Evolutionary conservation across 768 basidiomycete species (phyloP).

Genomic region (Psilocybe sp.): DNA sequence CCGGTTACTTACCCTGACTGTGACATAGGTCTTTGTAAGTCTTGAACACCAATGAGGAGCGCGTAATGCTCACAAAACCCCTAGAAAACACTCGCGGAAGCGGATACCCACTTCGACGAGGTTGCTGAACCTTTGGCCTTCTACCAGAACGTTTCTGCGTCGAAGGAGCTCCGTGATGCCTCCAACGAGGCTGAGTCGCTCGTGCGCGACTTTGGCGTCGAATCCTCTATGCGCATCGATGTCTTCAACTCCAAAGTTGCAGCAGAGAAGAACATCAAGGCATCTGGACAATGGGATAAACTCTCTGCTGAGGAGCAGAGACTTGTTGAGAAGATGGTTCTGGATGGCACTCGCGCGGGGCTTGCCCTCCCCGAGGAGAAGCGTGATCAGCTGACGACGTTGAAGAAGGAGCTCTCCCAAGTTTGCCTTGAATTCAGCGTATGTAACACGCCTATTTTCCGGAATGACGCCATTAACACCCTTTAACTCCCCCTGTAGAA

Average conservation of each 20-base stretch:
- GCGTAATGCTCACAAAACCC: conserved; percentile 11
- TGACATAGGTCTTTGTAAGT: conserved; percentile 69
- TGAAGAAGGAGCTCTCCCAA: conserved; percentile 79
- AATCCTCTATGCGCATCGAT: conserved; percentile 79
- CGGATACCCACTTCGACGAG: conserved; percentile 52
- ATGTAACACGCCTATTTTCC: conserved; percentile 21
- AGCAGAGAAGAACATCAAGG: conserved; percentile 67
- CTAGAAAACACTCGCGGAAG: conserved; percentile 58
- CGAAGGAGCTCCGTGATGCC: conserved; percentile 77
- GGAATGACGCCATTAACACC: neutral
- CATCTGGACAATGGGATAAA: conserved; percentile 57
- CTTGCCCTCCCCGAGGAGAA: conserved; percentile 68
- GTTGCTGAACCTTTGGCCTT: conserved; percentile 64
- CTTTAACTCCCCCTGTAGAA: conserved; percentile 40
- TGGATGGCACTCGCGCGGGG: conserved; percentile 80
- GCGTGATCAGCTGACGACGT: conserved; percentile 47
- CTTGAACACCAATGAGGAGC: conserved; percentile 1
- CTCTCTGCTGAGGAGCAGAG: conserved; percentile 68
- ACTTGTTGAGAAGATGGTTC: conserved; percentile 78
- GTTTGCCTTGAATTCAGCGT: conserved; percentile 79
- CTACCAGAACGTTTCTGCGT: conserved; percentile 78
- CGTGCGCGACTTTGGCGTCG: conserved; percentile 68
- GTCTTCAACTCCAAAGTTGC: conserved; percentile 70
- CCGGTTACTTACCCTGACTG: neutral
- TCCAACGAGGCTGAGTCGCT: conserved; percentile 73